A percentile compares a stretch with the other conserved stretches of the same genome.
phyloP scores from a whole-genome alignment of 1,284 basidiomycete genomes.

The Paramarasmius palmivorus region DNA sequence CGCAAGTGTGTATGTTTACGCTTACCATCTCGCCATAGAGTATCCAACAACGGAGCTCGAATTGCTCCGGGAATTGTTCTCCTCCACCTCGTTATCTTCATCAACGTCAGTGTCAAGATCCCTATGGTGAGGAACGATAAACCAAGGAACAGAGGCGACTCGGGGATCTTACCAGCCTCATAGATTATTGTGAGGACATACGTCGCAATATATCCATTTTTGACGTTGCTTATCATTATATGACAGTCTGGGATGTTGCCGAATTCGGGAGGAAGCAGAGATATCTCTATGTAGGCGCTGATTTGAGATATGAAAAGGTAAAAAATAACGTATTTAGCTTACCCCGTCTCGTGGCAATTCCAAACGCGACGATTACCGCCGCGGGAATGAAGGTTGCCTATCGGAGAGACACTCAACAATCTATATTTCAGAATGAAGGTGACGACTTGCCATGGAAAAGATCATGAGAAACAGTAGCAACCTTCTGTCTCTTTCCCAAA shows the following conservation, averaged over 20 bases:
- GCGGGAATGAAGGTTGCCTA: constrained; percentile 13
- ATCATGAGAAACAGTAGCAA: constrained; percentile 11
- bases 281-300: neutral
- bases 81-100: constrained; percentile 19
- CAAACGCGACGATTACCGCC: constrained; percentile 11
- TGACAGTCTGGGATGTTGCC: neutral
- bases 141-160: neutral
- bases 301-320: neutral
- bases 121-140: constrained; percentile 8
- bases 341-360: constrained; percentile 11
- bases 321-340: too few relatives aligned
- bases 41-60: constrained; percentile 21
- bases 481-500: constrained; percentile 15
- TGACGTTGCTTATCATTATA: constrained; percentile 1
- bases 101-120: constrained; percentile 19
- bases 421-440: neutral
- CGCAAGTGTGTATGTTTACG: neutral
- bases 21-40: constrained; percentile 23
- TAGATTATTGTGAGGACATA: constrained; percentile 13
- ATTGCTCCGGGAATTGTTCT: constrained; percentile 14
- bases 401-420: neutral
- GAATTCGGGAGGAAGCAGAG: neutral
- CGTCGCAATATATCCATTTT: constrained; percentile 5
- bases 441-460: constrained; percentile 5
- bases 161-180: constrained; percentile 8